Base-by-base conservation (phyloP, 2,329 filamentous ascomycete genomes). In the Macrophomina pseudophaseolina region DNA sequence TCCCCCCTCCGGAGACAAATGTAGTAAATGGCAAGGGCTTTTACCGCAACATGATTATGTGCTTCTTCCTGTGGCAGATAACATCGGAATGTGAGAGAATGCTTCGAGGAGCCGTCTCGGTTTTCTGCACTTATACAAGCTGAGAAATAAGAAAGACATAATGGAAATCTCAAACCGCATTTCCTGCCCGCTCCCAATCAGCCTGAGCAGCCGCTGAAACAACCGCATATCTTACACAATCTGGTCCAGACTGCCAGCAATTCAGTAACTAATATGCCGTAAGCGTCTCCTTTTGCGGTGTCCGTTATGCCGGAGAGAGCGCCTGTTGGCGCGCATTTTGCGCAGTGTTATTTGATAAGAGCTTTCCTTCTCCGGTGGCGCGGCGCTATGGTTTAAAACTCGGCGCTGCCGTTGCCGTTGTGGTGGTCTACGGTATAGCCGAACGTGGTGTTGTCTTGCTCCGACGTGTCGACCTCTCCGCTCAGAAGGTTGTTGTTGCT, bases 401-500 rank as follows among this genome's bases (percentile, higher is more conserved):
- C 77, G 72, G 73, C 72, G 69, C 67, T 68, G 66, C 77, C 77
- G 71, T 79, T 79, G 46, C 75, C 78, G 72, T 80, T 79, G 76
- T 79, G 77, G 58, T 69, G 67, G 58, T 62, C 68, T 48, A 80
- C 77, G 62, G 74, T 71, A 72, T 79, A 80, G 51, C 78, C 79
- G 68, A 80, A 80, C 49, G 78, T 73, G 35, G 81, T 81, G 54
- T 73, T 74, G 68, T 76, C 73, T 68, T 79, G 75, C 64, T 82
- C 81, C 40, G 73, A 73, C 69, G 79, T 78, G 64, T 84, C 81
- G 71, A 80, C 75, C 38, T 80, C 76, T 73, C 74, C 78, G 72
- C 76, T 78, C 70, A 84, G 73, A 71, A 81, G 75, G 74, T 79
- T 75, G 72, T 79, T 75, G 72, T 75, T 77, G 71, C 80, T 80